phyloP scores from a whole-genome alignment of 768 basidiomycete species.

The Mycena polygramma region DNA sequence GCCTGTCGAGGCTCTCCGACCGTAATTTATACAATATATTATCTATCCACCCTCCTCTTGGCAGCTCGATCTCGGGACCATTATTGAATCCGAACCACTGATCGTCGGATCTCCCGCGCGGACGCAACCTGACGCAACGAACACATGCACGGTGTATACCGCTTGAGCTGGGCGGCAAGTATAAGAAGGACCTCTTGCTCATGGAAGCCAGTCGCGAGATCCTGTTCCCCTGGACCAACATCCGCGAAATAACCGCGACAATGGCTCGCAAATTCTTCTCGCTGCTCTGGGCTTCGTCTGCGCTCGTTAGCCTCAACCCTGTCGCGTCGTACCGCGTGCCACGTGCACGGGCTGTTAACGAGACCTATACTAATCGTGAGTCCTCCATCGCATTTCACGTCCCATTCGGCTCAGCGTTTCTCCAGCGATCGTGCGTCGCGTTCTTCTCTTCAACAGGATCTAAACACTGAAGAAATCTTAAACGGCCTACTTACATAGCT shows the following conservation, averaged over 20 bases:
- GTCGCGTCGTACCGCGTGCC: background rate
- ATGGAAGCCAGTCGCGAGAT: background rate
- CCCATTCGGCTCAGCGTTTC: background rate
- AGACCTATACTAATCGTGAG: constrained; percentile 13
- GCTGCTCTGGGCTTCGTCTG: background rate
- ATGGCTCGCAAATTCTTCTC: constrained; percentile 1
- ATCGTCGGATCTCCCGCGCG: no score
- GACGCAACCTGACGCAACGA: no score
- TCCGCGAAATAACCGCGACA: background rate
- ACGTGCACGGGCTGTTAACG: background rate
- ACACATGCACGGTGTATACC: no score
- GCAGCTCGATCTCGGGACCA: no score
- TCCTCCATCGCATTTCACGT: background rate
- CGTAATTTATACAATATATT: no score
- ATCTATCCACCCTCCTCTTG: no score
- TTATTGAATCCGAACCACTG: no score
- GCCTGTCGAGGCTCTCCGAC: no score
- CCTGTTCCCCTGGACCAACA: background rate
- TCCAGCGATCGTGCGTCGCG: constrained; percentile 6
- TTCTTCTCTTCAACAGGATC: no score
- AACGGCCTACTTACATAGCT: background rate
- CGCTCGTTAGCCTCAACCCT: background rate
- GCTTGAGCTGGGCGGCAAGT: background rate
- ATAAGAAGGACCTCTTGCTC: background rate
- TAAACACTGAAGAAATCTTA: background rate